Base-by-base conservation (phyloP, 2,329 filamentous ascomycete species). In the Epichloe coenophiala region DNA sequence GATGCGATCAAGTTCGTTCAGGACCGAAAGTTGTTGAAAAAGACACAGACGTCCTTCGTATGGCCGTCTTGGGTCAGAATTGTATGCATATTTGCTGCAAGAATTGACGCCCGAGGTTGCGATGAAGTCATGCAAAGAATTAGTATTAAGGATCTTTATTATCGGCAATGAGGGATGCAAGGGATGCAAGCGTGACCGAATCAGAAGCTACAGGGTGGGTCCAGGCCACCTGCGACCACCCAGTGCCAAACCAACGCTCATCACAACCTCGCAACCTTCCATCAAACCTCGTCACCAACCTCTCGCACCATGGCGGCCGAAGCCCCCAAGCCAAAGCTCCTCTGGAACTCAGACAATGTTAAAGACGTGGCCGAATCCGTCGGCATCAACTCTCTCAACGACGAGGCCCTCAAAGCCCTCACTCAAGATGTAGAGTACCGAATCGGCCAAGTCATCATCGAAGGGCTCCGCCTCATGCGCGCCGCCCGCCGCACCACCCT, bases 301-400 rank as follows among this genome's bases (percentile, higher is more conserved):
- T 37, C 31, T 17, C 33, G 11, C 50, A 52, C 45, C 61, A 69
- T 69, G 67, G 64, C 66, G 52, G 58, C 59, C 59, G 69, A 69
- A 48, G 61, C 61, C 42, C 68, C 71, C n/a, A 73, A 74, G 50
- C 69, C 71, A 11, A 75, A 75, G 61, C 73, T 83, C 27, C 82
- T 96, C 59, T 97, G 93, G 93, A 97, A 96, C 64, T 83, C 87
- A 17, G 93, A 98, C 61, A 97, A 95, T 60, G 87, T 98, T 60
- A 84, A 83, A 60, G 93, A 98, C 66, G 90, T 97, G 54, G 91
- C 93, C 58, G 93, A 98, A 68, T 95, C 93, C 1, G 87, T 97
- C 45, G 93, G 93, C 52, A 90, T 98, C 59, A 73, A 79, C 58
- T 77, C 80, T 49, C 76, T 97, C 43, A 81, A 80, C 63, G 88